Base-by-base conservation (phyloP, 306 rosid species). In the Oemleria cerasiformis region DNA sequence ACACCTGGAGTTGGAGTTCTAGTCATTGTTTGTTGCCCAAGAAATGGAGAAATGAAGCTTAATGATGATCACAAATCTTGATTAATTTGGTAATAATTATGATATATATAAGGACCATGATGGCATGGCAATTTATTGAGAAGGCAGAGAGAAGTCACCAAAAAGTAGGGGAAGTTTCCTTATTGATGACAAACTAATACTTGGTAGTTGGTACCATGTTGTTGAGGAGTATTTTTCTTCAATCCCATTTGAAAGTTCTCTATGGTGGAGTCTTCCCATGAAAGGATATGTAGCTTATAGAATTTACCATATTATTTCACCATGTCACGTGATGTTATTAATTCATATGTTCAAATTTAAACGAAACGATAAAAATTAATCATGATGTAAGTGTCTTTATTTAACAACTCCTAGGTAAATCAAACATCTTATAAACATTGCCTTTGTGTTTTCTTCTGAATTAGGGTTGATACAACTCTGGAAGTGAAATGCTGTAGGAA, bases 131-230 rank as follows among this genome's bases (percentile, higher is more conserved):
- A 81, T 78, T 83, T 78, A 83, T 80, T 80, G 81, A 73, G 67
- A 67, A 68, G 56, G 47, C 36, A 79, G 50, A 72, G 54, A 65
- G 56, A 60, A 76, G 73, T 17, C 83, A 84, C 72, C 45, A 36
- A 19, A 67, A 4, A 47, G 11, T 45, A 54, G 81, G 65, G 87
- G 92, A 90, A 87, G 73, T 73, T 87, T 84, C 96, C 87, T 82
- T 53, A 20, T 43, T 57, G 84, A 78, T 75, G 48, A 55, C 72
- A 40, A 67, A 50, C 36, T 51, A 38, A 63, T 43, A 25, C 67
- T 51, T 14, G 25, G 13, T 12, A 57, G 62, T 1, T 75, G 16
- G 73, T 20, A 62, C 43, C 65, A 63, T n/a, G 21, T 15, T 15
- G 68, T 62, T 69, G 53, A 19, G 45, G 38, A 72, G 73, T 70